Base-by-base conservation (phyloP, 768 basidiomycete species). In the Hypsizygus marmoreus region DNA sequence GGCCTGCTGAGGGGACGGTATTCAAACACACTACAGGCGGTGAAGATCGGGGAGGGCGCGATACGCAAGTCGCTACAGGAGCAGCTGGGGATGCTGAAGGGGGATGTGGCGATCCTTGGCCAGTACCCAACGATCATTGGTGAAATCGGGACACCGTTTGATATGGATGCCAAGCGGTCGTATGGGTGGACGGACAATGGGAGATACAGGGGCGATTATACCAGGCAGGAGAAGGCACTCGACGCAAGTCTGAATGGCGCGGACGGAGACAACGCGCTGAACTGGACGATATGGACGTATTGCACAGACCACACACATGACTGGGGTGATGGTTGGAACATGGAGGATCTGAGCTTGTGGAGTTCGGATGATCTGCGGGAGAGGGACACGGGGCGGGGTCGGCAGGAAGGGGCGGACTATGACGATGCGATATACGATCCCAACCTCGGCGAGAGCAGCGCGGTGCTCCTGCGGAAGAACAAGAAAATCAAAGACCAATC, bases 281-380 rank as follows among this genome's bases (percentile, higher is more conserved):
- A 76, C 55, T 95, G 81, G 64, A 93, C 92, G 35, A 69, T 91
- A 7, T 97, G 94, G 94, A 88, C 84, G 25, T 97, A 95, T 61
- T 86, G 87, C 48, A 72, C 88, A 0, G 89, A 95, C 55, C 85
- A 84, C 59, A 75, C 73, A 19, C 91, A 97, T 60, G 71, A 80
- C 59, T 97, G 90, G 91, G 93, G 95, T 11, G 95, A 99, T 66
- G 85, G 85, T 1, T 99, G 95, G 95, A 95, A 97, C 63, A 81
- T 90, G 68, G 95, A 99, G 69, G 95, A 98, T 68, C 64, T 98
- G 47, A 92, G 89, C 53, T 51, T 98, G 11, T 97, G 90, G 90
- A 86, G 85, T 55, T 54, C 65, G 3, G 90, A 93, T 53, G 94
- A 97, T 61, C 50, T 82, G 48, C 55, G 58, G 40, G 61, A 54